Evolutionary conservation across 257 asterid genomes (phyloP).

Genomic region (Fraxinus cuspidata): DNA sequence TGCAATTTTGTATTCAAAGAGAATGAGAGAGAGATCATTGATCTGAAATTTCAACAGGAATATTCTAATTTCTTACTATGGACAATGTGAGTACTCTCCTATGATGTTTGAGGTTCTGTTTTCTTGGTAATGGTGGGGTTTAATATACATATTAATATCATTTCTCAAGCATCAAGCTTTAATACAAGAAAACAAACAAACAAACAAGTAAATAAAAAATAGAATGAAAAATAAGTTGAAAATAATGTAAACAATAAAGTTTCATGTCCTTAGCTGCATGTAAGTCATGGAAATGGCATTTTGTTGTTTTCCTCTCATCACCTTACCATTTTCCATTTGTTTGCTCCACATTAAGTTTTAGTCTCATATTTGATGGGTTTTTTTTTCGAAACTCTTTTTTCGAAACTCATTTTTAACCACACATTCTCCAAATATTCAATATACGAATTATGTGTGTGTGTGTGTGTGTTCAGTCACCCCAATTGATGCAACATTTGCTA

Average conservation of each 20-base stretch:
- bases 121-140: neutral
- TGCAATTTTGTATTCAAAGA: too few relatives aligned
- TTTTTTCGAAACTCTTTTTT: too few relatives aligned
- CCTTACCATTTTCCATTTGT: neutral
- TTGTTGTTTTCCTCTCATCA: neutral
- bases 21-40: too few relatives aligned
- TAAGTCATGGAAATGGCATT: neutral
- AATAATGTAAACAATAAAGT: too few relatives aligned
- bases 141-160: too few relatives aligned
- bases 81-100: constrained; percentile 70
- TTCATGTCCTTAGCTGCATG: neutral
- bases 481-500: constrained; percentile 95
- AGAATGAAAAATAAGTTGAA: neutral
- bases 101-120: constrained; percentile 19
- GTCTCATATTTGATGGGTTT: neutral
- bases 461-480: constrained; percentile 78
- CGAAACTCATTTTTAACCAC: too few relatives aligned
- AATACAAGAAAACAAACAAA: too few relatives aligned
- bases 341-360: constrained; percentile 5
- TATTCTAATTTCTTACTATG: constrained; percentile 29
- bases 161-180: neutral
- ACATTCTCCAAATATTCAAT: neutral
- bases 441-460: too few relatives aligned
- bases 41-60: too few relatives aligned
- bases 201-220: too few relatives aligned